Conservation (phyloP, 352 stramenopile genomes). For the Pythium rhizo-oryzae region DNA sequence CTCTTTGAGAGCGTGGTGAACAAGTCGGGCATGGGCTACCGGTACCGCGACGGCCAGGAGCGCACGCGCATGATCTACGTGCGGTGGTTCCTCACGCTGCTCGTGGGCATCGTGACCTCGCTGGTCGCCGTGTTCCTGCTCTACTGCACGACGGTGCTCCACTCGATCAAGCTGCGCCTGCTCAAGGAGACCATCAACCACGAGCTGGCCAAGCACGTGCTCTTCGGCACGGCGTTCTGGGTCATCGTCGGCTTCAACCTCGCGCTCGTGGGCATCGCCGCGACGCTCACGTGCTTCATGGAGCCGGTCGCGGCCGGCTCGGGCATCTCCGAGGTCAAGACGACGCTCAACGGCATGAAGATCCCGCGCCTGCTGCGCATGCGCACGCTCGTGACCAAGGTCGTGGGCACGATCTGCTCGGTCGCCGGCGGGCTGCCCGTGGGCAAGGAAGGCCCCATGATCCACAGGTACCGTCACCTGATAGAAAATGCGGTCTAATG, state of each 20-base stretch:
- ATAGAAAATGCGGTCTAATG: neutral
- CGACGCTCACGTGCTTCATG: conserved; percentile 67
- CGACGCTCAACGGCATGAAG: conserved; percentile 92
- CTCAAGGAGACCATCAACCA: conserved; percentile 66
- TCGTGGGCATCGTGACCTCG: conserved; percentile 75
- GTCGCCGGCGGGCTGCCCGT: conserved; percentile 87
- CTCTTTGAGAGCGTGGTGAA: conserved; percentile 89
- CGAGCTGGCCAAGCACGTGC: conserved; percentile 56
- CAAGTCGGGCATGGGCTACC: conserved; percentile 83
- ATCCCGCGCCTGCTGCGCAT: conserved; percentile 78
- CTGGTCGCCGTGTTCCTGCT: conserved; percentile 80
- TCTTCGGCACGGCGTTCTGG: conserved; percentile 79
- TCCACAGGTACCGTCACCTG: conserved; percentile 70
- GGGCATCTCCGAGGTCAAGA: conserved; percentile 94
- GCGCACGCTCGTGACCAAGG: conserved; percentile 86
- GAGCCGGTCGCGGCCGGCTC: conserved; percentile 82
- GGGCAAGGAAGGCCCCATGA: conserved; percentile 93
- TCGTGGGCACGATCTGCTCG: conserved; percentile 86
- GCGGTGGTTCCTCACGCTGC: conserved; percentile 78
- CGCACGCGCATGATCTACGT: conserved; percentile 79
- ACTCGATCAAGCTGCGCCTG: conserved; percentile 70
- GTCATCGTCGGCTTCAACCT: conserved; percentile 71
- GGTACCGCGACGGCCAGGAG: conserved; percentile 81
- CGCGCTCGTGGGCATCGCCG: conserved; percentile 71
- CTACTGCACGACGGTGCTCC: conserved; percentile 73